phyloP scores from a whole-genome alignment of 495 filamentous ascomycete genomes.

The Coniosporium apollinis region DNA sequence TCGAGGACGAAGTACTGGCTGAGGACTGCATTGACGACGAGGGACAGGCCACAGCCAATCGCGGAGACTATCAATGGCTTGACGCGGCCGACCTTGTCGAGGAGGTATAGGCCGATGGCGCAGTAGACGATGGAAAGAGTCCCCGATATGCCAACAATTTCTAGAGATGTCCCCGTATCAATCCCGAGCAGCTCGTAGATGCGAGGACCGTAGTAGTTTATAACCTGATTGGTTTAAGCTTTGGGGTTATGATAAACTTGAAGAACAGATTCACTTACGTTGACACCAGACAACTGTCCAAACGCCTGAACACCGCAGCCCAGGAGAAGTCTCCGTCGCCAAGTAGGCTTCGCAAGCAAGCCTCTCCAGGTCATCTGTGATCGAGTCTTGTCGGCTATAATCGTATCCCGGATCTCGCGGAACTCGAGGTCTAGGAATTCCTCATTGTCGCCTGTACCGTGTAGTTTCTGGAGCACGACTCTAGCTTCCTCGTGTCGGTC shows the following conservation, averaged over 20 bases:
- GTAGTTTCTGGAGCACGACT: conserved; percentile 26
- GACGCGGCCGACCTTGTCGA: conserved; percentile 35
- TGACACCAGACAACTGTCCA: conserved; percentile 35
- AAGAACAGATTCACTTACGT: conserved; percentile 27
- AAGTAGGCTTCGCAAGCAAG: conserved; percentile 28
- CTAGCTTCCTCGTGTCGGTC: conserved; percentile 29
- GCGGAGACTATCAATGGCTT: conserved; percentile 37
- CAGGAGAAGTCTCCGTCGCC: conserved; percentile 32
- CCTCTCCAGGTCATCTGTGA: conserved; percentile 26
- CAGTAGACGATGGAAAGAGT: conserved; percentile 35
- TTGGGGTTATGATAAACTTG: background rate
- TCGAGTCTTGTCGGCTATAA: conserved; percentile 24
- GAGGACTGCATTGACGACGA: conserved; percentile 16
- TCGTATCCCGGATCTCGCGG: conserved; percentile 27
- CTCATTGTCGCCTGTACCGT: conserved; percentile 24
- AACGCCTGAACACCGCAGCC: conserved; percentile 38
- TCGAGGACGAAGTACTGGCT: conserved; percentile 11
- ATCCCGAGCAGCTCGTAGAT: conserved; percentile 34
- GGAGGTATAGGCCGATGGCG: conserved; percentile 32
- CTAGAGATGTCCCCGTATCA: conserved; percentile 29
- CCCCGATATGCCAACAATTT: conserved; percentile 36
- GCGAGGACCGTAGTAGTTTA: conserved; percentile 28
- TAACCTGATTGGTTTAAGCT: background rate
- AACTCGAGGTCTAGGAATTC: conserved; percentile 31
- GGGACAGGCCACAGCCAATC: conserved; percentile 32